These are phyloP conservation scores for Fraxinus excelsior DNA, from an alignment of 257 asterid genomes.

Conservation along the genomic window DNA sequence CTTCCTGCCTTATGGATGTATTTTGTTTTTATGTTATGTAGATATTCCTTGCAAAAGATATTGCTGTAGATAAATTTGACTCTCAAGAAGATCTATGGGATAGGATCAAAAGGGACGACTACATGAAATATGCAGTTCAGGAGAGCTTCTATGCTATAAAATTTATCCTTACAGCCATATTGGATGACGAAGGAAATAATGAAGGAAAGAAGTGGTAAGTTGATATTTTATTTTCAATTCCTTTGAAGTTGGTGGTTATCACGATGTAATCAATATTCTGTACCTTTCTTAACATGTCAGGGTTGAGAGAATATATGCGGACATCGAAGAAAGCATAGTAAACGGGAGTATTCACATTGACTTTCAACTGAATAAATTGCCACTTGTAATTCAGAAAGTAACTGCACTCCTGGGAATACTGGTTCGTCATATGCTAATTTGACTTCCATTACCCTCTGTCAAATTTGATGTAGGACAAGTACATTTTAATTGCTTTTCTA, in stretches of 20 bases:
- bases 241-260: slow-evolving; percentile 23
- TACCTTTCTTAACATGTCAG: slow-evolving; percentile 45
- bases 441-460: background rate
- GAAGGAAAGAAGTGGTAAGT: slow-evolving; percentile 89
- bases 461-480: background rate
- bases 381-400: slow-evolving; percentile 85
- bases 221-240: slow-evolving; percentile 16
- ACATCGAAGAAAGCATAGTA: slow-evolving; percentile 52
- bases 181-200: slow-evolving; percentile 76
- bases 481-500: background rate
- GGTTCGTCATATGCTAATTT: slow-evolving; percentile 49
- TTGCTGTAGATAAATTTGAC: slow-evolving; percentile 77
- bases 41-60: slow-evolving; percentile 93
- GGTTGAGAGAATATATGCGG: slow-evolving; percentile 83
- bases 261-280: slow-evolving; percentile 27
- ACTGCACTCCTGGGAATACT: slow-evolving; percentile 88
- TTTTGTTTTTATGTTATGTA: slow-evolving; percentile 23
- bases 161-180: slow-evolving; percentile 66
- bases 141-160: slow-evolving; percentile 73
- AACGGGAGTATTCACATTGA: slow-evolving; percentile 53
- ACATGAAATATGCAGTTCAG: slow-evolving; percentile 95
- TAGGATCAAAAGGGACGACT: slow-evolving; percentile 86
- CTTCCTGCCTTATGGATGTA: slow-evolving; percentile 16
- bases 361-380: slow-evolving; percentile 65
- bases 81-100: slow-evolving; percentile 93